phyloP scores from a whole-genome alignment of 169 alveolate species.

The Plasmodium vivax region DNA sequence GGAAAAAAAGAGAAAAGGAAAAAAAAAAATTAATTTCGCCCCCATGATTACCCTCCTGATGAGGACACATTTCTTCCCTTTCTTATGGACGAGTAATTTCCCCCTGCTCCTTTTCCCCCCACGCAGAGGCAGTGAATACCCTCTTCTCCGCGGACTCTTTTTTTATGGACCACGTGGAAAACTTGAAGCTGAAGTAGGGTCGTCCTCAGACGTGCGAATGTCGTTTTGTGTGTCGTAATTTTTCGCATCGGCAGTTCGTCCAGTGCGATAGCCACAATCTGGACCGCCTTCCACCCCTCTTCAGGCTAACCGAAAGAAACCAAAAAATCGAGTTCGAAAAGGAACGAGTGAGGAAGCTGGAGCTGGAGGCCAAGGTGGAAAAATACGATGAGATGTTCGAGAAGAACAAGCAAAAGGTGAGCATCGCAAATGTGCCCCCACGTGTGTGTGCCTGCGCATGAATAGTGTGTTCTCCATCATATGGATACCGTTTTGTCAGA shows the following conservation, averaged over 20 bases:
- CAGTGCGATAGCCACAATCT: neutral
- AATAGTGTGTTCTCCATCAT: neutral
- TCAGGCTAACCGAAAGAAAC: conserved; percentile 45
- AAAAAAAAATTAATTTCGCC: neutral
- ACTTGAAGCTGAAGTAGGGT: conserved; percentile 57
- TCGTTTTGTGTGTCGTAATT: neutral
- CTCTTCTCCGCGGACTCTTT: conserved; percentile 65
- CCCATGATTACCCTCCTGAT: neutral
- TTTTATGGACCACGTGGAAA: conserved; percentile 55
- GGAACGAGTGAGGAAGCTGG: conserved; percentile 54
- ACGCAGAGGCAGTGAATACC: conserved; percentile 53
- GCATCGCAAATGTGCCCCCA: neutral
- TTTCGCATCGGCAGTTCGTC: neutral
- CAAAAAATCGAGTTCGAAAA: conserved; percentile 66
- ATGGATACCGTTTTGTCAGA: neutral
- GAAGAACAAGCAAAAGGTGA: conserved; percentile 55
- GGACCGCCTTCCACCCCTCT: neutral
- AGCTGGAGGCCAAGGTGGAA: conserved; percentile 60
- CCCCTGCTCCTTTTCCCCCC: neutral
- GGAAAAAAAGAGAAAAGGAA: neutral
- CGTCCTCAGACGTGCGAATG: neutral
- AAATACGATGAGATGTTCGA: conserved; percentile 54
- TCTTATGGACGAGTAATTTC: neutral
- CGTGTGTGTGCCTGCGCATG: neutral
- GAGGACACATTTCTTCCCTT: neutral